Percentiles rank a stretch among this genome's conserved stretches.
Conservation (phyloP, 2,329 filamentous ascomycete species). For the Cordyceps javanica region DNA sequence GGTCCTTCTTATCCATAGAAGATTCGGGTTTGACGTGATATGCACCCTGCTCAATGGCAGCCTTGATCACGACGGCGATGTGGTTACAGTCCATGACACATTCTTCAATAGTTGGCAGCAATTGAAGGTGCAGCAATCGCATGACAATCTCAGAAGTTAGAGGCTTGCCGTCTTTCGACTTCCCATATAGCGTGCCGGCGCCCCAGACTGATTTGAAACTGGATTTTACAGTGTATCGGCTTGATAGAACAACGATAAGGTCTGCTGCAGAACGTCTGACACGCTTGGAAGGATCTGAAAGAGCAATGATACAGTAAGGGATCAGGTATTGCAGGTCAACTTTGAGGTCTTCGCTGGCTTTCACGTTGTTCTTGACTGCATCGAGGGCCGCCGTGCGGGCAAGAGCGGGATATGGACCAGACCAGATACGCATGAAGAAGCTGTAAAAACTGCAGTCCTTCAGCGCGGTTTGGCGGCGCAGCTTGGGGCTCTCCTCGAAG, state of each 20-base stretch:
- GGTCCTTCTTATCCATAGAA: constrained; percentile 44
- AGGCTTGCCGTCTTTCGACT: constrained; percentile 46
- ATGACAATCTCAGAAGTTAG: constrained; percentile 51
- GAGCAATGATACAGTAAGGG: constrained; percentile 72
- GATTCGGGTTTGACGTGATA: constrained; percentile 27
- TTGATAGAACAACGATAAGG: constrained; percentile 52
- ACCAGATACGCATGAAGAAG: constrained; percentile 73
- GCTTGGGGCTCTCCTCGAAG: constrained; percentile 49
- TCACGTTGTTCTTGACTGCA: constrained; percentile 52
- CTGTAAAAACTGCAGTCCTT: constrained; percentile 63
- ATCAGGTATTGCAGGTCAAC: constrained; percentile 71
- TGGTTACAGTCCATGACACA: constrained; percentile 74
- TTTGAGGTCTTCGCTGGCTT: constrained; percentile 39
- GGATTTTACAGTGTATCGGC: constrained; percentile 35
- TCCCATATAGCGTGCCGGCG: constrained; percentile 58
- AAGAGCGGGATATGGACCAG: constrained; percentile 61
- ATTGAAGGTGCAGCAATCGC: constrained; percentile 56
- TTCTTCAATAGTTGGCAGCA: constrained; percentile 78
- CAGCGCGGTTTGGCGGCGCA: constrained; percentile 48
- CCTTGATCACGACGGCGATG: constrained; percentile 54
- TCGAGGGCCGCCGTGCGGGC: constrained; percentile 65
- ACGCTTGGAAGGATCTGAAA: constrained; percentile 68
- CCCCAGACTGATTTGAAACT: constrained; percentile 50
- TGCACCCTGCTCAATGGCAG: constrained; percentile 34
- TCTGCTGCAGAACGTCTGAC: constrained; percentile 71